Evolutionary conservation across 169 alveolate genomes (phyloP).

Genomic region (Besnoitia besnoiti): DNA sequence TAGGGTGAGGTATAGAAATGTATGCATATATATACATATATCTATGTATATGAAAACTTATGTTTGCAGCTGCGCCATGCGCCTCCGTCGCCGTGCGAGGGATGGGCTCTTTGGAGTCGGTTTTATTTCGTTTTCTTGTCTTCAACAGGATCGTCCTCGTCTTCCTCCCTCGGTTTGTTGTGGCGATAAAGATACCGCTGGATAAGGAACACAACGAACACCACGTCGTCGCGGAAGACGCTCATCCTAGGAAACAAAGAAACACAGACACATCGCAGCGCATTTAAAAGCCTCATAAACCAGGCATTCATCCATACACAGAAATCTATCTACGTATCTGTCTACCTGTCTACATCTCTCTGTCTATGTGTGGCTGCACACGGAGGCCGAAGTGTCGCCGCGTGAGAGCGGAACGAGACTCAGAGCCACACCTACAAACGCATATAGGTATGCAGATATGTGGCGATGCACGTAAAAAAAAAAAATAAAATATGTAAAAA

Average conservation of each 20-base stretch:
- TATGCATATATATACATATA: conserved; percentile 4
- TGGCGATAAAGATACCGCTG: conserved; percentile 93
- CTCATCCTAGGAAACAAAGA: conserved; percentile 79
- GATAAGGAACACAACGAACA: conserved; percentile 94
- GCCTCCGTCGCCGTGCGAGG: too few species aligned
- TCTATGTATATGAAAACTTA: neutral
- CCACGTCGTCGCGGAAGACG: conserved; percentile 98
- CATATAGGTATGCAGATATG: neutral
- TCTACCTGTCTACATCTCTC: too few species aligned
- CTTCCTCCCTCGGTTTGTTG: neutral
- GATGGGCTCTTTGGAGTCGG: too few species aligned
- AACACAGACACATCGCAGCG: neutral
- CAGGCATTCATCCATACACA: too few species aligned
- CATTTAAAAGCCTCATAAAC: too few species aligned
- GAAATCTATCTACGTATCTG: too few species aligned
- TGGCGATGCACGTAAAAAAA: too few species aligned
- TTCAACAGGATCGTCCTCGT: neutral
- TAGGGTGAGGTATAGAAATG: too few species aligned
- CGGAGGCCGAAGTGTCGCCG: neutral
- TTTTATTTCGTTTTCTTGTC: neutral
- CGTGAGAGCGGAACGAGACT: too few species aligned
- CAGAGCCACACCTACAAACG: neutral
- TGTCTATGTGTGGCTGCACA: neutral
- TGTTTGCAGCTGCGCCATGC: neutral
- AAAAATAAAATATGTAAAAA: too few species aligned